Evolutionary conservation across 768 basidiomycete species (phyloP).

Genomic region (Kwoniella mangroviensis): DNA sequence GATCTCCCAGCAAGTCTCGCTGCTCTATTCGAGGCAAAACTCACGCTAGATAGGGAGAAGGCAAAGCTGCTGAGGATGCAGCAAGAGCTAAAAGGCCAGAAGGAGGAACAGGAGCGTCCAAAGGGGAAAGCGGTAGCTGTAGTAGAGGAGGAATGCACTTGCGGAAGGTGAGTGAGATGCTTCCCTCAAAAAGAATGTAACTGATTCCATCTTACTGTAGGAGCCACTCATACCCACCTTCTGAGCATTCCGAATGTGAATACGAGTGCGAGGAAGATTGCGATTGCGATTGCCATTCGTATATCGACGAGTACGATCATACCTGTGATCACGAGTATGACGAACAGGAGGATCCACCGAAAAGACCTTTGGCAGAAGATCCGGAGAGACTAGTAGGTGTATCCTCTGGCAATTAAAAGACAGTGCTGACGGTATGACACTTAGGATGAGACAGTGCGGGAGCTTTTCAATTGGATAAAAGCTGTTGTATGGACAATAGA

Average conservation of each 20-base stretch:
- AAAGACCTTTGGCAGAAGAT: conserved; percentile 39
- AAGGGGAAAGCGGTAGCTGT: conserved; percentile 26
- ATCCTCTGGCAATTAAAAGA: neutral
- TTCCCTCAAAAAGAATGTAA: too few species aligned
- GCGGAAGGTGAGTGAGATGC: conserved; percentile 34
- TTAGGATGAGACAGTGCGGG: conserved; percentile 52
- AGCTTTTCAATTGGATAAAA: conserved; percentile 57
- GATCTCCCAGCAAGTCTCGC: conserved; percentile 52
- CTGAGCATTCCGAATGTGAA: conserved; percentile 40
- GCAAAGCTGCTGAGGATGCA: conserved; percentile 54
- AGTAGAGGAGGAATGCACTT: conserved; percentile 44
- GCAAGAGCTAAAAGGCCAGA: conserved; percentile 51
- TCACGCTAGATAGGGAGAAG: conserved; percentile 54
- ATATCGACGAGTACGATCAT: conserved; percentile 31
- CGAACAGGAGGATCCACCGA: conserved; percentile 22
- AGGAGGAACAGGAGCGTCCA: conserved; percentile 22
- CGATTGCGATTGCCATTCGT: conserved; percentile 36
- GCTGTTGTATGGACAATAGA: conserved; percentile 56
- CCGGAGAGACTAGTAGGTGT: conserved; percentile 51
- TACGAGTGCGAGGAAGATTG: conserved; percentile 44
- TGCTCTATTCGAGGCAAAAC: conserved; percentile 54
- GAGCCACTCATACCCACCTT: conserved; percentile 28
- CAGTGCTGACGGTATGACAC: conserved; percentile 1
- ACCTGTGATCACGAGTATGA: conserved; percentile 28
- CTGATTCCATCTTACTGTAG: conserved; percentile 1